A percentile compares a stretch with the other conserved stretches of the same genome.
phyloP scores from a whole-genome alignment of 2,329 filamentous ascomycete genomes.

The Calonectria pseudoturangicola region DNA sequence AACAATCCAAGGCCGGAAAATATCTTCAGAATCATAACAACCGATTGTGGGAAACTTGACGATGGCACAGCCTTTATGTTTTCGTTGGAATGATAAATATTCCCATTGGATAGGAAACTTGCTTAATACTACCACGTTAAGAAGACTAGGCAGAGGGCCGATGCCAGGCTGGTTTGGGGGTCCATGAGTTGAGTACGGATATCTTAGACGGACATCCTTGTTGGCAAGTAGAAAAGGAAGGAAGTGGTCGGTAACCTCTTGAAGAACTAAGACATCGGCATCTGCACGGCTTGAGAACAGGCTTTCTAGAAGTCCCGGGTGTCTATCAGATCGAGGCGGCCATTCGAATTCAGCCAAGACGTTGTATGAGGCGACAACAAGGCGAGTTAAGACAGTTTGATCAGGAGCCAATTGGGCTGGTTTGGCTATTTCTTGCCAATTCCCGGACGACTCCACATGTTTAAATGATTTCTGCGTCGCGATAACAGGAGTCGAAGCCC shows the following conservation, averaged over 20 bases:
- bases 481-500: not conserved
- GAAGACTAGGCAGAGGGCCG: conserved; percentile 74
- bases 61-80: conserved; percentile 76
- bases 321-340: conserved; percentile 65
- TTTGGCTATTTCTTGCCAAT: conserved; percentile 33
- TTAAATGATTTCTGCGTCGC: conserved; percentile 42
- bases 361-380: conserved; percentile 71
- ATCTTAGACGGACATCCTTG: conserved; percentile 66
- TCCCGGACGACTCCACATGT: not conserved
- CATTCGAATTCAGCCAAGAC: conserved; percentile 71
- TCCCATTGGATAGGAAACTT: conserved; percentile 73
- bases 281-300: conserved; percentile 64
- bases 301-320: conserved; percentile 65
- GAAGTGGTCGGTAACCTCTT: conserved; percentile 80
- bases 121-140: conserved; percentile 78
- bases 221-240: conserved; percentile 72
- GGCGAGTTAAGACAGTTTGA: conserved; percentile 39
- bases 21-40: conserved; percentile 25
- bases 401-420: not conserved
- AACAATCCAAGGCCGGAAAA: conserved; percentile 66
- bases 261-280: conserved; percentile 71
- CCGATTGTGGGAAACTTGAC: conserved; percentile 61
- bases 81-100: conserved; percentile 70
- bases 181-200: conserved; percentile 75
- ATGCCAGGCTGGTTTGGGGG: conserved; percentile 71